Evolutionary conservation across 495 filamentous ascomycete species (phyloP), one percentile per base, ranked within the genome.

Genomic region (Daldinia childiae): DNA sequence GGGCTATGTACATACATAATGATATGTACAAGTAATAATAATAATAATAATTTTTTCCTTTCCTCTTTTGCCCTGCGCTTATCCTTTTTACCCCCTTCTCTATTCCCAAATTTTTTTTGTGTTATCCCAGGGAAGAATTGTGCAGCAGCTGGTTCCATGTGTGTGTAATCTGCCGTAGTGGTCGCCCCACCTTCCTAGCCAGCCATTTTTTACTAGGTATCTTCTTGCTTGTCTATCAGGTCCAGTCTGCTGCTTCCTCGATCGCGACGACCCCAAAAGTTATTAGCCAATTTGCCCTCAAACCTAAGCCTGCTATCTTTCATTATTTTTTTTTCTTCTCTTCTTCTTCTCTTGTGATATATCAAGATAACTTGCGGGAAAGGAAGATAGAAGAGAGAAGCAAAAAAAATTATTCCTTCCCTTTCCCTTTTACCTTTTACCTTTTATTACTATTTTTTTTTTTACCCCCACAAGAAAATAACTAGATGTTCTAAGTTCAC

Each of bases 271-370:
- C 70, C 71, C 63, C 43, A 65, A 67, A 64, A 74, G 41, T 68
- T 71, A 74, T 74, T 74, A 74, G 72, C 72, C 72, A 74, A 74
- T 74, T 74, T 74, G 68, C 72, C 67, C 68, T 74, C 67, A 71
- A 52, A 56, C 52, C 58, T 21, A 48, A 71, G 62, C 30, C 30
- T 61, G 52, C 68, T 71, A 58, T 66, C 68, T 63, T 48, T 43
- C 11, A 32, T 62, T 41, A 26, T 34, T 51, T 62, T 71, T 54
- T 43, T 45, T 38, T 50, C 36, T 38, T 17, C 27, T 62, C 26
- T 58, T 39, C 17, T 54, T 15, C 30, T 58, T 55, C 19, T 48
- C 57, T 51, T 19, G 11, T 62, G 58, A 68, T 64, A 68, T 64
- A 68, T 64, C 72, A 60, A 71, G 59, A 74, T 67, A 66, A 52